These are phyloP conservation scores for Penicillium herquei DNA, from an alignment of 495 filamentous ascomycete species.

Conservation along the genomic window DNA sequence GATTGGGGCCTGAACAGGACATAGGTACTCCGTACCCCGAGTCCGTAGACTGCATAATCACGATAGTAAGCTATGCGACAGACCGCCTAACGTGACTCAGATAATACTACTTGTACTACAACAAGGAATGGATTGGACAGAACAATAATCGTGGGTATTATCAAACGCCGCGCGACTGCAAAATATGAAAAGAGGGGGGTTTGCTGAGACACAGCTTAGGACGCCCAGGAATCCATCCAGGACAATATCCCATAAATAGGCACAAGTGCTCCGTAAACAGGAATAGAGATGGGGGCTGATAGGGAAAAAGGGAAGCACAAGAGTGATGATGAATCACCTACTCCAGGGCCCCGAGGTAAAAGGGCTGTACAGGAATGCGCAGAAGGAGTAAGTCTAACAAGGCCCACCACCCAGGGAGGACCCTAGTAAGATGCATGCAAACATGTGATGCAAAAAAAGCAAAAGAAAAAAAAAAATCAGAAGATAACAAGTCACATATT, in stretches of 20 bases:
- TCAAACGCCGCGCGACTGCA: constrained; percentile 22
- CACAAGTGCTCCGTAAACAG: neutral
- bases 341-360: neutral
- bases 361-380: constrained; percentile 19
- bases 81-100: neutral
- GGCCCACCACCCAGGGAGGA: constrained; percentile 18
- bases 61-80: no score
- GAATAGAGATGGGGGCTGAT: neutral
- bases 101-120: neutral
- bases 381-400: constrained; percentile 2
- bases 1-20: no score
- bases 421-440: neutral
- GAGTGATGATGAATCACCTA: neutral
- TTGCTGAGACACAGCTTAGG: constrained; percentile 49
- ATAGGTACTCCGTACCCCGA: no score
- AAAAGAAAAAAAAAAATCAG: neutral
- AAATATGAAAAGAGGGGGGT: constrained; percentile 19
- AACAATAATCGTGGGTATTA: constrained; percentile 32
- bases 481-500: neutral
- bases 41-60: no score
- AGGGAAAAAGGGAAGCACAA: constrained; percentile 1
- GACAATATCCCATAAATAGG: constrained; percentile 8
- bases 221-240: constrained; percentile 31
- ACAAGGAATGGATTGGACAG: neutral
- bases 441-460: constrained; percentile 9